Conservation (phyloP, 768 basidiomycete species). For the Termitomyces sp. region DNA sequence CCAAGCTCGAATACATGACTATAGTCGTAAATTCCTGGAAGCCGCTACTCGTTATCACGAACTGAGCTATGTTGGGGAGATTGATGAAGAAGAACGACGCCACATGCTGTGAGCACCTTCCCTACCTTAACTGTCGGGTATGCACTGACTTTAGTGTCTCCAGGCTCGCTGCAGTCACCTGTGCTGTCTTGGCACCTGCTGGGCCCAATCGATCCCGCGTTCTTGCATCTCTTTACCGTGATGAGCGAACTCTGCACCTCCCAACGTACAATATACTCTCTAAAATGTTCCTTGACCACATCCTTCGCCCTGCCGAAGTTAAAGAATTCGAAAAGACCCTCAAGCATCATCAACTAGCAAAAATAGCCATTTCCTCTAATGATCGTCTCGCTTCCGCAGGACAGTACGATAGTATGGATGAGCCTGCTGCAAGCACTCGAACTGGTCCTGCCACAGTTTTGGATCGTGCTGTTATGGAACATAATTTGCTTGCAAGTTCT, state of each 20-base stretch:
- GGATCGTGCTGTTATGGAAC: conserved; percentile 97
- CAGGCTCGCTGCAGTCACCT: conserved; percentile 89
- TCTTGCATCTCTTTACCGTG: conserved; percentile 87
- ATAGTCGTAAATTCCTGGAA: conserved; percentile 87
- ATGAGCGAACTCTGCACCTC: conserved; percentile 81
- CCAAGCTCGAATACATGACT: conserved; percentile 93
- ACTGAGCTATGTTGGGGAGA: conserved; percentile 82
- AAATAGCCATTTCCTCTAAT: conserved; percentile 77
- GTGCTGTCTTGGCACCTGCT: conserved; percentile 94
- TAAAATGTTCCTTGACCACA: conserved; percentile 98
- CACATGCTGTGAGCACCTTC: conserved; percentile 72
- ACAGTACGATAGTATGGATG: conserved; percentile 49
- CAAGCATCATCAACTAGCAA: conserved; percentile 92
- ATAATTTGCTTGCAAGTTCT: conserved; percentile 94
- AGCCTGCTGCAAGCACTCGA: conserved; percentile 62
- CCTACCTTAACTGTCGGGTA: not conserved
- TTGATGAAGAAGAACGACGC: conserved; percentile 89
- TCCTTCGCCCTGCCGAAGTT: conserved; percentile 85
- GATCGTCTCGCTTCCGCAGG: conserved; percentile 70
- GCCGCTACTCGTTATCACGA: conserved; percentile 94
- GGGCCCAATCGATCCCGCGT: conserved; percentile 94
- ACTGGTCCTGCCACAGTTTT: conserved; percentile 94
- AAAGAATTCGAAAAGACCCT: conserved; percentile 85
- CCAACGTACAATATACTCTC: conserved; percentile 85
- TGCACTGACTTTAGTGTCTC: not conserved